These are phyloP conservation scores for Neonothopanus nambi DNA, from an alignment of 1,284 basidiomycete genomes.

Conservation along the genomic window DNA sequence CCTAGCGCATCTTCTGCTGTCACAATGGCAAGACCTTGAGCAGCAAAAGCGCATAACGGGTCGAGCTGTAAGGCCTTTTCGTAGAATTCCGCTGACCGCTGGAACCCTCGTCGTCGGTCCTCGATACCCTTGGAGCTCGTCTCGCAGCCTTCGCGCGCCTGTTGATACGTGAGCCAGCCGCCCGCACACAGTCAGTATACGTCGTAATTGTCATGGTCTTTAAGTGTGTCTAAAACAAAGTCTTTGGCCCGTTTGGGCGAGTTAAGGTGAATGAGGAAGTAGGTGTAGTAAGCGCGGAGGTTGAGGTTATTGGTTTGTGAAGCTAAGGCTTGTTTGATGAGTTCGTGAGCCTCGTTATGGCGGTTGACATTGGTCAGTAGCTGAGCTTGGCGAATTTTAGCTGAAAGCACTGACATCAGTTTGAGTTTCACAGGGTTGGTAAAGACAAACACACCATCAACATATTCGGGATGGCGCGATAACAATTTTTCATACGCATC, in stretches of 20 bases:
- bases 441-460: slow-evolving; percentile 70
- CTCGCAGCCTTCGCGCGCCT: slow-evolving; percentile 78
- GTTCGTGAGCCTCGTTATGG: slow-evolving; percentile 79
- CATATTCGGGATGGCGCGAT: slow-evolving; percentile 86
- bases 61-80: slow-evolving; percentile 86
- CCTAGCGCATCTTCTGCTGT: slow-evolving; percentile 88
- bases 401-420: slow-evolving; percentile 39
- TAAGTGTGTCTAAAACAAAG: slow-evolving; percentile 83
- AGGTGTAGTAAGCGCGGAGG: slow-evolving; percentile 82
- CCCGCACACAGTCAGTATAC: slow-evolving; percentile 89
- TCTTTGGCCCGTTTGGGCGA: slow-evolving; percentile 75
- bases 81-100: slow-evolving; percentile 84
- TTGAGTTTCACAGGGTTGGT: slow-evolving; percentile 2
- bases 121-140: slow-evolving; percentile 56
- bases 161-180: slow-evolving; percentile 82
- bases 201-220: slow-evolving; percentile 82
- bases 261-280: slow-evolving; percentile 82
- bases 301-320: slow-evolving; percentile 75
- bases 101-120: slow-evolving; percentile 78
- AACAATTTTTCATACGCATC: slow-evolving; percentile 87
- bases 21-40: slow-evolving; percentile 90
- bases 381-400: slow-evolving; percentile 86
- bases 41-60: slow-evolving; percentile 84
- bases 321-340: slow-evolving; percentile 83
- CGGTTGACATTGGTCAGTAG: slow-evolving; percentile 71